Base-by-base conservation (phyloP, 2,329 filamentous ascomycete genomes). In the Penicillium brasilianum region DNA sequence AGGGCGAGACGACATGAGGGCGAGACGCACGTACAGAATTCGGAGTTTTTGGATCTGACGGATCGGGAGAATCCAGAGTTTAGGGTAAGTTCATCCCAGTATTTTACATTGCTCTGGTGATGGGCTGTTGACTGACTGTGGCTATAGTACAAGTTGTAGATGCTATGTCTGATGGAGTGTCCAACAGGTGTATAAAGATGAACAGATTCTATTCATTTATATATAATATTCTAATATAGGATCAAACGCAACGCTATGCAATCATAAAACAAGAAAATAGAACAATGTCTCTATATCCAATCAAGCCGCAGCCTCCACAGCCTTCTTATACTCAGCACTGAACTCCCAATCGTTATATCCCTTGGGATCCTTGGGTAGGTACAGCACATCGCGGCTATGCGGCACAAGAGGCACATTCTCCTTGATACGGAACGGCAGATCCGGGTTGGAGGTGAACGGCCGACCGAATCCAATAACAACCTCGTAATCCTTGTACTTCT, bases 371-470 rank as follows among this genome's bases (percentile, higher is more conserved):
- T 77, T 74, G 16, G 67, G 50, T 0, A 62, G 41, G 60, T 84
- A 83, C 57, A 84, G 82, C 0, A 70, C 74, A 0, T 73, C 65
- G 9, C 80, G 67, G 52, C 80, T 64, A 57, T 82, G 82, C 8
- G 72, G 68, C 6, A 69, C 70, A 13, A 82, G 62, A 1, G 71
- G 65, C 9, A 83, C 62, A 0, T 72, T 72, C 39, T 79, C 60
- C 71, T 75, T 72, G 1, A 81, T 54, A n/a, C 77, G 72, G 67
- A 76, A 81, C 0, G 78, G 72, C 55, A 83, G 61, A 58, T 83
- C 81, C 0, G 81, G 81, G 57, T 79, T 83, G 14, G 80, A 67
- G 16, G 79, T 79, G 57, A 75, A 83, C 8, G 72, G 72, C 25
- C 81, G 68, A 2, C 81, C 81, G 69, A 83, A 78, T 0, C 68